Conservation (phyloP, 306 rosid species). For the Vachellia pachyceras region DNA sequence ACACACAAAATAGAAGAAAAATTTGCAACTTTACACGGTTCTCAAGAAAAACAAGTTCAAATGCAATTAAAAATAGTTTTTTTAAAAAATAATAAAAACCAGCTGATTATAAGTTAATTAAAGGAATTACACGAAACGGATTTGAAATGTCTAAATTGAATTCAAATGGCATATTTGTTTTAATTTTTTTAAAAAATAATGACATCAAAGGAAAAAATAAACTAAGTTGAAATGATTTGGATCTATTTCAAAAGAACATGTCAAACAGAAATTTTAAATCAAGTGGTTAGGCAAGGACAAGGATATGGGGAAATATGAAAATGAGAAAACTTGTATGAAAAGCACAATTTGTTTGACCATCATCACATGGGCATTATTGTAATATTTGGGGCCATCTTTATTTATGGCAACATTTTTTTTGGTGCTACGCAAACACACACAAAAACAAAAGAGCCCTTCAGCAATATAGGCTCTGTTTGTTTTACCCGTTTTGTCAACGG, state of each 20-base stretch:
- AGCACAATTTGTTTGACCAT: constrained; percentile 63
- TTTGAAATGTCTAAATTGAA: not conserved
- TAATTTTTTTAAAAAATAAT: not conserved
- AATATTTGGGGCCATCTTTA: constrained; percentile 24
- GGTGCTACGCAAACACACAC: constrained; percentile 24
- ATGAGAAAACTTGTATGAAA: constrained; percentile 36
- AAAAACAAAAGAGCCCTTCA: constrained; percentile 24
- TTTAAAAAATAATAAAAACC: not conserved
- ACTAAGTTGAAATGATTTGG: not conserved
- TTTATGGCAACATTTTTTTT: constrained; percentile 19
- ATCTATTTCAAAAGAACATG: not conserved
- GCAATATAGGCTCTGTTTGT: no score
- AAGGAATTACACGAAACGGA: no score
- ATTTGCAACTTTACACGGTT: constrained; percentile 1
- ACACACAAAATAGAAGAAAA: not conserved
- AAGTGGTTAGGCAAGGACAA: not conserved
- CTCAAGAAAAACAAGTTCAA: not conserved
- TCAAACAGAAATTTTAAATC: not conserved
- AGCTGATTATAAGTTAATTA: no score
- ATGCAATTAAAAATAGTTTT: not conserved
- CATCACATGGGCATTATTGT: constrained; percentile 40
- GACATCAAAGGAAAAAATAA: not conserved
- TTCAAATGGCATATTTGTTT: no score
- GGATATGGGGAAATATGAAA: constrained; percentile 11
- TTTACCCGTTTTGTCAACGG: no score